Base-by-base conservation (phyloP, 2,329 filamentous ascomycete genomes). In the Monilinia vaccinii-corymbosi region DNA sequence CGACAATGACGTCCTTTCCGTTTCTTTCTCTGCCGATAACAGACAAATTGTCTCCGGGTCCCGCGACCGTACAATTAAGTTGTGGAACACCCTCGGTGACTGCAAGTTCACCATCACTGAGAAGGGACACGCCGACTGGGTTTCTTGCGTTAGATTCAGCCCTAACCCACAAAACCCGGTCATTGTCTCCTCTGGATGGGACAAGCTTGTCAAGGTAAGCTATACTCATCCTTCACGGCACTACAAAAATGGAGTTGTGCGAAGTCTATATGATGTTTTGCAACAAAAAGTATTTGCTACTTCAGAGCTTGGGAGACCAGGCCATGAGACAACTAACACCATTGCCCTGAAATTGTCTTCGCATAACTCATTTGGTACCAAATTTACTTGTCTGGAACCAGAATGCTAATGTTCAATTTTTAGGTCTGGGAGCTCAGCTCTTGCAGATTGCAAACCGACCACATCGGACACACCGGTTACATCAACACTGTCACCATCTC, bases 31-130 rank as follows among this genome's bases (percentile, higher is more conserved):
- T 73, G 94, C 94, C 86, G 94, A 99, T 85, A 97, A 97, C 89
- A 89, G 94, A 77, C 94, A 97, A 85, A 97, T 99, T 79, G 94
- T 97, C 74, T 97, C 94, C 70, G 94, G 92, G 71, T 97, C 94
- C 68, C 92, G 94, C 78, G 94, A 99, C 84, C 88, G 91, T 78
- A 91, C 89, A 75, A 97, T 99, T 86, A 99, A 97, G 90, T 88
- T 99, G 74, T 99, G 94, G 94, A 99, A 99, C 86, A 99, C 94
- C 73, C 91, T 99, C 70, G 94, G 94, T 81, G 94, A 99, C 87
- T 99, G 94, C 92, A 99, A 99, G 86, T 99, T 87, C 88, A 99
- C 93, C 83, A 97, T 99, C 84, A 96, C 91, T 80, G 94, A 99
- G 78, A 99, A 99, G 89, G 94, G 94, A 77, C 94, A 99, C 86